A percentile compares a stretch with the other conserved stretches of the same genome.
Conservation (phyloP, 768 basidiomycete species). For the Leccinum incarnatum region DNA sequence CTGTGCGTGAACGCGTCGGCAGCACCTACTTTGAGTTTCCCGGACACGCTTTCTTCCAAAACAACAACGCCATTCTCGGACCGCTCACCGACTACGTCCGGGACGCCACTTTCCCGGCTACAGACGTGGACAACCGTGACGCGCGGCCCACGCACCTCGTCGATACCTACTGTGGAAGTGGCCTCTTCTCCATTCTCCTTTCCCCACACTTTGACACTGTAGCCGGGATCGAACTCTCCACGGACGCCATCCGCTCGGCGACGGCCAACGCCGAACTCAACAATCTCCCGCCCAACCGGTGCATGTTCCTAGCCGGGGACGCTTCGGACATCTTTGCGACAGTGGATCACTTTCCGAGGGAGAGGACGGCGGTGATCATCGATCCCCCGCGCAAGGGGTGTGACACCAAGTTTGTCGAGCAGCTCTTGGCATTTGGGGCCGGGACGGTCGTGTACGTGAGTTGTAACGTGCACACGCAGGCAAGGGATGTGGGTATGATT, state of each 20-base stretch:
- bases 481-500: slow-evolving; percentile 81
- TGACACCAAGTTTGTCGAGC: slow-evolving; percentile 73
- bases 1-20: slow-evolving; percentile 83
- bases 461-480: slow-evolving; percentile 94
- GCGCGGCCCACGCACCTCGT: slow-evolving; percentile 76
- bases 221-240: slow-evolving; percentile 84
- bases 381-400: slow-evolving; percentile 97
- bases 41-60: slow-evolving; percentile 94
- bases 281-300: slow-evolving; percentile 50
- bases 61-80: slow-evolving; percentile 90
- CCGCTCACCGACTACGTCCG: slow-evolving; percentile 83
- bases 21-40: slow-evolving; percentile 78
- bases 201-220: slow-evolving; percentile 71
- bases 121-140: slow-evolving; percentile 15
- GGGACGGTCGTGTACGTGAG: slow-evolving; percentile 83
- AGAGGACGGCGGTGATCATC: slow-evolving; percentile 67
- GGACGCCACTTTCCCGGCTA: slow-evolving; percentile 58
- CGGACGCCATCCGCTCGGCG: slow-evolving; percentile 67
- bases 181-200: slow-evolving; percentile 84
- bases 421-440: slow-evolving; percentile 69
- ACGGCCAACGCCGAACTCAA: slow-evolving; percentile 67
- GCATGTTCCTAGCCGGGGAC: slow-evolving; percentile 75
- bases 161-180: slow-evolving; percentile 91
- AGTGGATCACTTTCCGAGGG: slow-evolving; percentile 63
- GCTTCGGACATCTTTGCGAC: slow-evolving; percentile 80